Conservation (phyloP, 495 filamentous ascomycete species). For the Halenospora varia region DNA sequence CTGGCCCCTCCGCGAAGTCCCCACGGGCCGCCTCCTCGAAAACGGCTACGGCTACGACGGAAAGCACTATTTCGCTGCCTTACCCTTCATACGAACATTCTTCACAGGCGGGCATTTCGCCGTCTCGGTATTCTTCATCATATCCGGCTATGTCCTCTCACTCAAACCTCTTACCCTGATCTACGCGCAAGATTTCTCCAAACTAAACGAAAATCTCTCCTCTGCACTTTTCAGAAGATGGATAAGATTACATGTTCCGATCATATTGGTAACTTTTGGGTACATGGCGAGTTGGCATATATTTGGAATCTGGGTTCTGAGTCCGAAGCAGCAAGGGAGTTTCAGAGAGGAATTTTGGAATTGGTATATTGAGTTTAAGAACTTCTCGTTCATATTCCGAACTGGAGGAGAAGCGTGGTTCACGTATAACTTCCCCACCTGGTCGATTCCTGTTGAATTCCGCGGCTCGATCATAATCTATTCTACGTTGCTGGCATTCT, state of each 20-base stretch:
- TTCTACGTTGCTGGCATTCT: conserved; percentile 49
- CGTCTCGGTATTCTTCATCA: conserved; percentile 68
- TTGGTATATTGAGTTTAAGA: conserved; percentile 57
- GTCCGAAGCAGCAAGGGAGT: conserved; percentile 30
- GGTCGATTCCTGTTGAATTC: conserved; percentile 72
- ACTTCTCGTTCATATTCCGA: conserved; percentile 54
- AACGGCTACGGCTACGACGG: conserved; percentile 29
- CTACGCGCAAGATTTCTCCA: conserved; percentile 39
- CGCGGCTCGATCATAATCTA: conserved; percentile 61
- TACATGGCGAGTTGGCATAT: conserved; percentile 46
- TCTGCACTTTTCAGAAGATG: conserved; percentile 62
- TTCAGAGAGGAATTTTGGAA: conserved; percentile 43
- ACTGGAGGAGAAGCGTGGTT: conserved; percentile 41
- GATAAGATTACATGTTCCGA: conserved; percentile 58
- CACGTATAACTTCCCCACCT: conserved; percentile 59
- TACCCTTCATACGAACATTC: conserved; percentile 57
- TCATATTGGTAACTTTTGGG: conserved; percentile 51
- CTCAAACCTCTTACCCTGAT: conserved; percentile 55
- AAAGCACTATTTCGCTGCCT: conserved; percentile 43
- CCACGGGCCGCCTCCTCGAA: conserved; percentile 28
- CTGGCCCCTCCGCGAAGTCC: not conserved
- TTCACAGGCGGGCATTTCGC: conserved; percentile 58
- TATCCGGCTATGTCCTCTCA: conserved; percentile 65
- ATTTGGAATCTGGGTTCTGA: conserved; percentile 38
- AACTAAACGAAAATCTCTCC: conserved; percentile 34